Evolutionary conservation across 108 stramenopile genomes (phyloP).

Genomic region (Schizochytrium sp.): DNA sequence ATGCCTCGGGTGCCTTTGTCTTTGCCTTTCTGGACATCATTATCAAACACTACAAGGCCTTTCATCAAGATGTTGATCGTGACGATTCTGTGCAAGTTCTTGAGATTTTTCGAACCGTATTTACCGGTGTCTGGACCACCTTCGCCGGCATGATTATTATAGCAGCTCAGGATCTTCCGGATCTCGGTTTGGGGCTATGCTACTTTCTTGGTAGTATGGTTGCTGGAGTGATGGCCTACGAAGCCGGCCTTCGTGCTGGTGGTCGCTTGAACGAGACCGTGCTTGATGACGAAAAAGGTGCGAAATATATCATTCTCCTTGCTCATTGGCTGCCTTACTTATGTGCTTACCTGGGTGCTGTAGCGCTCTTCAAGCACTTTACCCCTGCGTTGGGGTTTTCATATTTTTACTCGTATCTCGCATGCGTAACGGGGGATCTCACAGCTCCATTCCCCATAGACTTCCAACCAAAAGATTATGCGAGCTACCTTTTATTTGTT

Average conservation of each 20-base stretch:
- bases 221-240: neutral
- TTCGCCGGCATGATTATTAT: slow-evolving; percentile 44
- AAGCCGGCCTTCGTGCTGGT: slow-evolving; percentile 18
- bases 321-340: slow-evolving; percentile 43
- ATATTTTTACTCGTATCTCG: neutral
- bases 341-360: slow-evolving; percentile 14
- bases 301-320: neutral
- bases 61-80: too few species aligned
- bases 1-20: slow-evolving; percentile 30
- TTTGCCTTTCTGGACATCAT: neutral
- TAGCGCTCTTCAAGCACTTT: neutral
- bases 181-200: neutral
- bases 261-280: slow-evolving; percentile 41
- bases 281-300: neutral
- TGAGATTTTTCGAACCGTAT: slow-evolving; percentile 12
- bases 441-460: neutral
- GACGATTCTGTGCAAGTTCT: neutral
- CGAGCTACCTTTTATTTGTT: neutral
- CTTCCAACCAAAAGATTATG: neutral
- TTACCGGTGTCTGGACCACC: slow-evolving; percentile 34
- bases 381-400: slow-evolving; percentile 6
- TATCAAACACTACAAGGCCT: neutral
- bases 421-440: neutral
- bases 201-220: neutral
- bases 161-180: slow-evolving; percentile 31